Evolutionary conservation across 768 basidiomycete genomes (phyloP).

Genomic region (Chalciporus sphaerocephalus): DNA sequence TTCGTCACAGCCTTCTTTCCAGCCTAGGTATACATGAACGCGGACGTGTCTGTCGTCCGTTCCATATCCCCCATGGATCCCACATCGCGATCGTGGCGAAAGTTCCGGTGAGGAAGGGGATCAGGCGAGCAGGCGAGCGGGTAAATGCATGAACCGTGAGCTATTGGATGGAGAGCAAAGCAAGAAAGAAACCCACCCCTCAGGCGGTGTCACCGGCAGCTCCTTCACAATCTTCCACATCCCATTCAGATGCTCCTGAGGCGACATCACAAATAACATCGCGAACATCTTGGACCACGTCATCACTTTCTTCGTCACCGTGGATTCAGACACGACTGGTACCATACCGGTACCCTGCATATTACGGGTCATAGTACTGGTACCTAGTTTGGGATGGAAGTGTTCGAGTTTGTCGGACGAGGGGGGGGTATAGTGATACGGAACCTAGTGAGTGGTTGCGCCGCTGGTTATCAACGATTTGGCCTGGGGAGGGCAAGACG

Average conservation of each 20-base stretch:
- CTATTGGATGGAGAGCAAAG: too few relatives aligned
- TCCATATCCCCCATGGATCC: too few relatives aligned
- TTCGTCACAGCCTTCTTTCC: constrained; percentile 28
- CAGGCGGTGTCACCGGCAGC: constrained; percentile 16
- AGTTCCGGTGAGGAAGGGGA: not conserved
- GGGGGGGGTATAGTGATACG: too few relatives aligned
- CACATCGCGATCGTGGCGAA: too few relatives aligned
- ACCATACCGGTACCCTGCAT: not conserved
- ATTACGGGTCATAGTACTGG: not conserved
- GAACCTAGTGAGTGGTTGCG: too few relatives aligned
- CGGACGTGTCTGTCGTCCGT: constrained; percentile 29
- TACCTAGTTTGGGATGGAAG: too few relatives aligned
- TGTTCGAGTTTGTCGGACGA: not conserved
- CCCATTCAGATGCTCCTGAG: constrained; percentile 20
- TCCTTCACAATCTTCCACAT: constrained; percentile 23
- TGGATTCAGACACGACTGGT: not conserved
- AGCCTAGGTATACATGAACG: constrained; percentile 30
- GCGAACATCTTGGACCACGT: constrained; percentile 12
- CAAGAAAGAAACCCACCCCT: constrained; percentile 11
- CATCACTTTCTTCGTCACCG: not conserved
- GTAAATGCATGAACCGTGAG: too few relatives aligned
- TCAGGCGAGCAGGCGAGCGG: too few relatives aligned
- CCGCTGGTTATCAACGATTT: too few relatives aligned
- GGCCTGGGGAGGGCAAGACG: too few relatives aligned
- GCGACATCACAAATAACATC: constrained; percentile 10